phyloP scores from a whole-genome alignment of 1,139 yeast genomes.

The Chernovozyma aurita region DNA sequence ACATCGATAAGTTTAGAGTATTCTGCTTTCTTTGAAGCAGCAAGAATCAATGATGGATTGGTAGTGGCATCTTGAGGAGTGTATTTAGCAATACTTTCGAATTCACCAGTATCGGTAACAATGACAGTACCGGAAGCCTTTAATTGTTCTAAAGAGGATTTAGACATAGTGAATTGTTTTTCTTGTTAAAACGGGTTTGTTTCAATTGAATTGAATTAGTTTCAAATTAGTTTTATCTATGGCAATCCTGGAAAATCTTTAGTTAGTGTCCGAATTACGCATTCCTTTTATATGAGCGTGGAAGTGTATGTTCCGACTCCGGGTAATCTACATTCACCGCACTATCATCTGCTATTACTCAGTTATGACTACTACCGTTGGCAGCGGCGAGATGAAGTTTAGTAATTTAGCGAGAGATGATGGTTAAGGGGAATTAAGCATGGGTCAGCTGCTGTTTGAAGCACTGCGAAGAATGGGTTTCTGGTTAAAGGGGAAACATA shows the following conservation, averaged over 20 bases:
- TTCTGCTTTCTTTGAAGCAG: slow-evolving; percentile 88
- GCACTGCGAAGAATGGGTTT: too few species aligned
- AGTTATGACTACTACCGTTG: too few species aligned
- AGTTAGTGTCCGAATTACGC: neutral
- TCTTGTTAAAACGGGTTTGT: neutral
- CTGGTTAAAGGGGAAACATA: too few species aligned
- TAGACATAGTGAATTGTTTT: slow-evolving; percentile 21
- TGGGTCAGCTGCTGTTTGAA: too few species aligned
- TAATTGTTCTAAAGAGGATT: slow-evolving; percentile 82
- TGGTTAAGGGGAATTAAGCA: neutral
- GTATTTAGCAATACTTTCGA: slow-evolving; percentile 94
- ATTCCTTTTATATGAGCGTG: slow-evolving; percentile 1
- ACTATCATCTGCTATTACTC: too few species aligned
- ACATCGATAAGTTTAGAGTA: slow-evolving; percentile 86
- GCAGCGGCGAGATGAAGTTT: too few species aligned
- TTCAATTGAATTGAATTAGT: neutral
- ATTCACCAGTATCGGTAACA: slow-evolving; percentile 99
- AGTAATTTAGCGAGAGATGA: neutral
- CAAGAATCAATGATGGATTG: slow-evolving; percentile 95
- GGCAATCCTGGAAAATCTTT: neutral
- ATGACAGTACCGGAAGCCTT: slow-evolving; percentile 94
- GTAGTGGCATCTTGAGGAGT: slow-evolving; percentile 99
- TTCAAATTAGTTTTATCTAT: neutral
- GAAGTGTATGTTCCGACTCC: slow-evolving; percentile 3
- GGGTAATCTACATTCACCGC: too few species aligned